Base-by-base conservation (phyloP, 2,329 filamentous ascomycete genomes). In the Chaetothyriales sp. region DNA sequence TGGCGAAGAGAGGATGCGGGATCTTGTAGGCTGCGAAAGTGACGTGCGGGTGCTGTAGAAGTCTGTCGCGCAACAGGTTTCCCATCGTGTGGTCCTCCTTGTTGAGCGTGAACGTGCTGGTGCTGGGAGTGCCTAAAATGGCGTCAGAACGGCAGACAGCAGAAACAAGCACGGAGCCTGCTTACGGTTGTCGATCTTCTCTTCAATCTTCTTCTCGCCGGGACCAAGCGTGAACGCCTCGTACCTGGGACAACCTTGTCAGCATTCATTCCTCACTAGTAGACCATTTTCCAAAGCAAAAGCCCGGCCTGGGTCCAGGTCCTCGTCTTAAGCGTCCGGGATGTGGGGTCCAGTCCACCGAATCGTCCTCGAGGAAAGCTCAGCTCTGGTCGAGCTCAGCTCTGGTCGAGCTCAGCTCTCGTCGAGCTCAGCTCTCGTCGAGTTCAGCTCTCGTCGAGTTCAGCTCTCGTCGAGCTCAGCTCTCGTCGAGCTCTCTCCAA, bases 81-180 rank as follows among this genome's bases (percentile, higher is more conserved):
- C 84, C 92, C 22, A 98, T 79, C 1, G 90, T 95, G 71, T 95
- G 90, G 63, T 98, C 92, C 69, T 98, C 92, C 69, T 95, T 97
- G 70, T 88, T 87, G 70, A 98, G 82, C 54, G 87, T 82, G 73
- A 98, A 98, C 69, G 95, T 86, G 8, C 88, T 86, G n/a, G 86
- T 89, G 67, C 95, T 94, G 19, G 90, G 87, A 66, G 94, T 89
- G 64, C 88, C 89, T 92, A 54, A 18, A 37, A 7, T 18, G 2
- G 18, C 5, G n/a, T 58, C 20, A 58, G 48, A 18, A 47, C 5
- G 22, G 37, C 18, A 19, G 40, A 20, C 5, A 13, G 15, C 33
- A 10, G 2, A 2, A 50, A 15, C 18, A 28, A 15, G 33, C 18
- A 29, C 45, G 47, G 50, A 43, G 48, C n/a, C 19, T 37, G 71